phyloP scores from a whole-genome alignment of 176 grass and related monocot species.

The Oryza australiensis region DNA sequence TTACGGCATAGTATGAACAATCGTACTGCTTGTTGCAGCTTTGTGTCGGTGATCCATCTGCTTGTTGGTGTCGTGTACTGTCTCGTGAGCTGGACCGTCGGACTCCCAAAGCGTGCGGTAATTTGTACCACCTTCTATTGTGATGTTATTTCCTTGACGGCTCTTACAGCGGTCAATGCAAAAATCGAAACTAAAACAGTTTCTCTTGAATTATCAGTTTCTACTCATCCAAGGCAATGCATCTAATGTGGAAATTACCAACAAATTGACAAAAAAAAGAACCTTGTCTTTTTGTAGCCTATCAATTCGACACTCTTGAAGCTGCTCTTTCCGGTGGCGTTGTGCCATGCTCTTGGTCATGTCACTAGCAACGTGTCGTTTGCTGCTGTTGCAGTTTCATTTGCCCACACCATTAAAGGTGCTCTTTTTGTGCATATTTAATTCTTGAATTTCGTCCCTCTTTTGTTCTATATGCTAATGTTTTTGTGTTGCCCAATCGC shows the following conservation, averaged over 20 bases:
- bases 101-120: constrained; percentile 96
- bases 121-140: neutral
- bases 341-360: constrained; percentile 94
- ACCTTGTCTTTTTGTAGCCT: constrained; percentile 53
- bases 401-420: constrained; percentile 97
- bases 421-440: constrained; percentile 32
- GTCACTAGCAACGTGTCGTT: constrained; percentile 98
- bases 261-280: neutral
- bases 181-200: neutral
- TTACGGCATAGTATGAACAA: neutral
- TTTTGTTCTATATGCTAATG: constrained; percentile 28
- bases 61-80: constrained; percentile 80
- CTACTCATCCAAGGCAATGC: neutral
- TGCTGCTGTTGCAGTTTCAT: constrained; percentile 95
- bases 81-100: constrained; percentile 72
- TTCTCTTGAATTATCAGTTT: neutral
- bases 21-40: constrained; percentile 44
- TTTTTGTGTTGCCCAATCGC: constrained; percentile 20
- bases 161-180: neutral
- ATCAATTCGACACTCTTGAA: constrained; percentile 78
- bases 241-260: constrained; percentile 6
- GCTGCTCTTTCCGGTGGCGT: constrained; percentile 84
- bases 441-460: neutral
- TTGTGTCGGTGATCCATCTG: constrained; percentile 86
- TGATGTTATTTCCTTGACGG: constrained; percentile 6